A percentile compares a stretch with the other conserved stretches of the same genome.
Conservation (phyloP, 495 filamentous ascomycete genomes). For the Trichoderma reesei region DNA sequence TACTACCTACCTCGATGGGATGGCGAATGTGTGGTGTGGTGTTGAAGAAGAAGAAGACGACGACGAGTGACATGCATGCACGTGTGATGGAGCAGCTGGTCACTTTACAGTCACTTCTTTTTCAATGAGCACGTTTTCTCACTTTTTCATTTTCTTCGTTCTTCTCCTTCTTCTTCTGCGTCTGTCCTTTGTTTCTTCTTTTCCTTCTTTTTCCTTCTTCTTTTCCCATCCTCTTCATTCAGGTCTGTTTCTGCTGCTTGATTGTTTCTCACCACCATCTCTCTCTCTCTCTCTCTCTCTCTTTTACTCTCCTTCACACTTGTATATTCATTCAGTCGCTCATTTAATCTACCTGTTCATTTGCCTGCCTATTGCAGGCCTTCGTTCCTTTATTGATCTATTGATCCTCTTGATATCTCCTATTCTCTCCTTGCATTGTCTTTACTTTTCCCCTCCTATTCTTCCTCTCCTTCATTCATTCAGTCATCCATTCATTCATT, state of each 20-base stretch:
- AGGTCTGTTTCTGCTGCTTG: too few relatives aligned
- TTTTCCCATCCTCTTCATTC: not conserved
- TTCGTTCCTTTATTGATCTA: too few relatives aligned
- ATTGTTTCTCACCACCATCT: too few relatives aligned
- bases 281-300: not conserved
- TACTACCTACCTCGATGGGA: not conserved
- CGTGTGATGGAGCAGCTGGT: not conserved
- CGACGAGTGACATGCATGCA: too few relatives aligned
- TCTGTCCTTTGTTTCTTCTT: not conserved
- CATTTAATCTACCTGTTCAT: not conserved
- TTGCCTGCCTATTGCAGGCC: not conserved
- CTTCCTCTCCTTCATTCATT: not conserved
- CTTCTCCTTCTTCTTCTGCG: not conserved
- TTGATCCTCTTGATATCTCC: too few relatives aligned
- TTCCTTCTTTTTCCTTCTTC: not conserved
- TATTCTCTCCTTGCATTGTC: too few relatives aligned
- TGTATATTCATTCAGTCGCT: not conserved
- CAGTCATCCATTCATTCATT: not conserved
- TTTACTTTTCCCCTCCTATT: not conserved
- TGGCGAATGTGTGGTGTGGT: not conserved
- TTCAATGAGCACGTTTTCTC: not conserved
- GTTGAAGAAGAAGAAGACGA: too few relatives aligned
- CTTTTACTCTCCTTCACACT: not conserved
- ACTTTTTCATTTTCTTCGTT: not conserved
- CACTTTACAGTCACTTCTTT: not conserved